phyloP scores from a whole-genome alignment of 257 asterid genomes.

The Jasminum sambac region DNA sequence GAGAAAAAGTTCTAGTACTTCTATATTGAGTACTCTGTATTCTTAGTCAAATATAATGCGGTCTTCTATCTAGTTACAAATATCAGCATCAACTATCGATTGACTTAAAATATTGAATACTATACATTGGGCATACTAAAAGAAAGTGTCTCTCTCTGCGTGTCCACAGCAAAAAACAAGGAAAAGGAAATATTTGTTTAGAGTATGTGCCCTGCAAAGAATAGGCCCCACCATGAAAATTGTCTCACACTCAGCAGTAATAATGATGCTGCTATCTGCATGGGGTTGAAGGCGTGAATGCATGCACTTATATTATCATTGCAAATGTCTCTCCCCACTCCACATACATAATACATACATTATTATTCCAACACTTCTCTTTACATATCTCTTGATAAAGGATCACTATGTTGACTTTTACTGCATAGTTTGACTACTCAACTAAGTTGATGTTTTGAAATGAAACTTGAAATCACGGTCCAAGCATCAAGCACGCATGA shows the following conservation, averaged over 20 bases:
- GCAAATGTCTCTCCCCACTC: neutral
- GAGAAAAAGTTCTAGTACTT: too few relatives aligned
- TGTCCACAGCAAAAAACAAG: neutral
- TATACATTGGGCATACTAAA: too few relatives aligned
- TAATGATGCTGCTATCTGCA: conserved; percentile 42
- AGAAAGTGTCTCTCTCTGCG: neutral
- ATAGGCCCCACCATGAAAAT: conserved; percentile 25
- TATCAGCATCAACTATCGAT: too few relatives aligned
- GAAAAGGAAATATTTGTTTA: neutral
- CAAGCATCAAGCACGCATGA: too few relatives aligned
- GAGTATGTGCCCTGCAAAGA: neutral
- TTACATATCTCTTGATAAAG: neutral
- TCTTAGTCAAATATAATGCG: too few relatives aligned
- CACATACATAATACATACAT: neutral
- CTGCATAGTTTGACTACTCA: too few relatives aligned
- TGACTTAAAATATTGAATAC: too few relatives aligned
- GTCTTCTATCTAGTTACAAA: too few relatives aligned
- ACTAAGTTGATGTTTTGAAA: too few relatives aligned
- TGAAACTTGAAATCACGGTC: too few relatives aligned
- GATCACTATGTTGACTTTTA: neutral
- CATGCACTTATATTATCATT: conserved; percentile 16
- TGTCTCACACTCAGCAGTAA: conserved; percentile 18
- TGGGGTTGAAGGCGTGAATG: conserved; percentile 43
- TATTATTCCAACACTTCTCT: conserved; percentile 5
- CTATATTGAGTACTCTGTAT: too few relatives aligned